Conservation (phyloP, 371 early-diverging fungal genomes). For the Circinella umbellata region DNA sequence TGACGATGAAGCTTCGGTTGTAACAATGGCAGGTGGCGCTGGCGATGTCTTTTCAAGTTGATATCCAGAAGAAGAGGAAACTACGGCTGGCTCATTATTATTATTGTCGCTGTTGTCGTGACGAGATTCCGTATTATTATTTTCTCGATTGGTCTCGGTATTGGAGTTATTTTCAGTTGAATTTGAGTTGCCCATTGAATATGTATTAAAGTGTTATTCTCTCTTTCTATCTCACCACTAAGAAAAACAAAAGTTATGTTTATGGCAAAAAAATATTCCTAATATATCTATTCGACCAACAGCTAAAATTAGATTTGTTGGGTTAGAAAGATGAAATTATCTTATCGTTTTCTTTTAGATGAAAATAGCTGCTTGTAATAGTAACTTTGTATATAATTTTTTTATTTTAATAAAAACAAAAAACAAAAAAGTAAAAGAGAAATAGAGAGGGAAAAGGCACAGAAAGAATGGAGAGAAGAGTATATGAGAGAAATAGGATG, state of each 20-base stretch:
- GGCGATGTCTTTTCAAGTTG: conserved; percentile 9
- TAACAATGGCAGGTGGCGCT: conserved; percentile 11
- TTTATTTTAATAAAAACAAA: too few relatives aligned
- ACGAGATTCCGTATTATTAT: not conserved
- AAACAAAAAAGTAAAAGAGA: too few relatives aligned
- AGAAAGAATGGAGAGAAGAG: too few relatives aligned
- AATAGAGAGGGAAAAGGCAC: too few relatives aligned
- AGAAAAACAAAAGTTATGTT: not conserved
- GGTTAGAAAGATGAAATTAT: too few relatives aligned
- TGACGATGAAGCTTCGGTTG: conserved; percentile 11
- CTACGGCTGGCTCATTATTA: not conserved
- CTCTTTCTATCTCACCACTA: not conserved
- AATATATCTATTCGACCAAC: too few relatives aligned
- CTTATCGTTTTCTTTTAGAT: too few relatives aligned
- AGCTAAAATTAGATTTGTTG: too few relatives aligned
- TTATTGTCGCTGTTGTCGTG: not conserved
- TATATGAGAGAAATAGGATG: too few relatives aligned
- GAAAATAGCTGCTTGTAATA: too few relatives aligned
- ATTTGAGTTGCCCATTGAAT: conserved; percentile 25
- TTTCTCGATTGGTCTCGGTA: conserved; percentile 4
- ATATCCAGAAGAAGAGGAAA: not conserved
- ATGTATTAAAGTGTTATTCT: not conserved
- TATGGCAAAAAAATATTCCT: too few relatives aligned
- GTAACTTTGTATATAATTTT: too few relatives aligned
- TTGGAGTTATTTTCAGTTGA: conserved; percentile 22